A percentile compares a stretch with the other conserved stretches of the same genome.
Evolutionary conservation across 2,329 filamentous ascomycete species (phyloP).

Genomic region (Madurella fahalii): DNA sequence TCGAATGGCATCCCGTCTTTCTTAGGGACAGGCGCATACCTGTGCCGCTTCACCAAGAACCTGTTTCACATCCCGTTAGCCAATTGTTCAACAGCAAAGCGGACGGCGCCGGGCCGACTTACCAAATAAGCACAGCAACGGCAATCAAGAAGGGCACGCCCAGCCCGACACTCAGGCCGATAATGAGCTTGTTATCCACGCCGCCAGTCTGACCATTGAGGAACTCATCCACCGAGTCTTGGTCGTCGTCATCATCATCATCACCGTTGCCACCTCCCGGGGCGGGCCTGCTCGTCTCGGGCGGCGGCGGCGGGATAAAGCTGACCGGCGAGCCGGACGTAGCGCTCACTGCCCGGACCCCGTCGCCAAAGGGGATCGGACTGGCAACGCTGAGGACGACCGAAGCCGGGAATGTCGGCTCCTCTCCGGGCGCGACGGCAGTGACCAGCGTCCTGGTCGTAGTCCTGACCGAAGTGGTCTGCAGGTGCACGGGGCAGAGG

Average conservation of each 20-base stretch:
- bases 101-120: background rate
- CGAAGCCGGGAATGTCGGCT: conserved; percentile 39
- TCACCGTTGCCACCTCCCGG: background rate
- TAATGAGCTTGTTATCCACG: conserved; percentile 42
- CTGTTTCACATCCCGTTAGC: background rate
- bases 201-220: conserved; percentile 30
- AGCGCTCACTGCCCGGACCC: conserved; percentile 33
- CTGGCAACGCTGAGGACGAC: conserved; percentile 31
- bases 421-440: conserved; percentile 35
- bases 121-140: conserved; percentile 3
- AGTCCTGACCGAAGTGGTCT: conserved; percentile 39
- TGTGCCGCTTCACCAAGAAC: background rate
- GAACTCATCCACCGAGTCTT: conserved; percentile 10
- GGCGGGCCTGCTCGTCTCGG: background rate
- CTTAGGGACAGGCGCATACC: background rate
- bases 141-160: conserved; percentile 38
- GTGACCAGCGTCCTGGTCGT: conserved; percentile 40
- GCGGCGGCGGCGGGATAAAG: conserved; percentile 37
- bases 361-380: conserved; percentile 40
- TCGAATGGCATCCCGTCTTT: background rate
- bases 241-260: conserved; percentile 1
- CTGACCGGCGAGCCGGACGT: conserved; percentile 43
- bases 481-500: conserved; percentile 49
- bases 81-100: background rate
- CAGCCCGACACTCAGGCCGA: conserved; percentile 46